Percentiles rank a stretch among this genome's conserved stretches.
Conservation (phyloP, 345 rosid genomes). For the Salix brachista region DNA sequence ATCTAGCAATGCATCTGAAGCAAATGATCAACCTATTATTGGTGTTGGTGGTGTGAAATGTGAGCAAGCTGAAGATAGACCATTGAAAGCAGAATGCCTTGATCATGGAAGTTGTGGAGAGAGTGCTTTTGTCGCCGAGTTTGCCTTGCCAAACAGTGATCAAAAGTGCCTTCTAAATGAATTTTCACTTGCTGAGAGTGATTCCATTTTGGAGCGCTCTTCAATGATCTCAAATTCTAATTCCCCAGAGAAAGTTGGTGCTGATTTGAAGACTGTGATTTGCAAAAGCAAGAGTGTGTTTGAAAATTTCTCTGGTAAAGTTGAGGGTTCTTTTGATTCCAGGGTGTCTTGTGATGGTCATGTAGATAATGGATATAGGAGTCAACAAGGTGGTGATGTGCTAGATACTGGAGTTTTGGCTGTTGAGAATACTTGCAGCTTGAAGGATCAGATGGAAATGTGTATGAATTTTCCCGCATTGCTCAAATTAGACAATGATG, state of each 20-base stretch:
- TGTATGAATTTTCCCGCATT: conserved; percentile 31
- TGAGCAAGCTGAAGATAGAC: conserved; percentile 36
- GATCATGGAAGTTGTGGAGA: conserved; percentile 43
- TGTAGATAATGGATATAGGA: conserved; percentile 25
- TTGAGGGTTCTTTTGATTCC: conserved; percentile 28
- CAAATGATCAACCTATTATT: conserved; percentile 39
- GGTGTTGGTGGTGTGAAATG: conserved; percentile 32
- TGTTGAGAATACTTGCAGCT: conserved; percentile 13
- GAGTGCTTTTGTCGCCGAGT: conserved; percentile 30
- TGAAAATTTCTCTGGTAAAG: conserved; percentile 17
- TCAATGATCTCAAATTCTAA: conserved; percentile 25
- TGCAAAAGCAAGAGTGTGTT: conserved; percentile 20
- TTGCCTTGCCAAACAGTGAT: conserved; percentile 23
- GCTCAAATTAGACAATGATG: conserved; percentile 33
- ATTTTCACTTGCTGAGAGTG: conserved; percentile 26
- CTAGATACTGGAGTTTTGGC: conserved; percentile 35
- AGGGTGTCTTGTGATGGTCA: conserved; percentile 30
- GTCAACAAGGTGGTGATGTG: conserved; percentile 22
- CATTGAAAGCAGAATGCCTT: conserved; percentile 38
- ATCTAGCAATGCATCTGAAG: conserved; percentile 62
- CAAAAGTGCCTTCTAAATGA: conserved; percentile 28
- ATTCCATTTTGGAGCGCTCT: conserved; percentile 29
- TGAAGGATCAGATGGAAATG: conserved; percentile 38
- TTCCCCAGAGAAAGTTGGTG: conserved; percentile 21
- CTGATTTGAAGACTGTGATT: conserved; percentile 27